Percentiles rank a stretch among this genome's conserved stretches.
Evolutionary conservation across 2,329 filamentous ascomycete species (phyloP).

Genomic region (Botrytis squamosa): DNA sequence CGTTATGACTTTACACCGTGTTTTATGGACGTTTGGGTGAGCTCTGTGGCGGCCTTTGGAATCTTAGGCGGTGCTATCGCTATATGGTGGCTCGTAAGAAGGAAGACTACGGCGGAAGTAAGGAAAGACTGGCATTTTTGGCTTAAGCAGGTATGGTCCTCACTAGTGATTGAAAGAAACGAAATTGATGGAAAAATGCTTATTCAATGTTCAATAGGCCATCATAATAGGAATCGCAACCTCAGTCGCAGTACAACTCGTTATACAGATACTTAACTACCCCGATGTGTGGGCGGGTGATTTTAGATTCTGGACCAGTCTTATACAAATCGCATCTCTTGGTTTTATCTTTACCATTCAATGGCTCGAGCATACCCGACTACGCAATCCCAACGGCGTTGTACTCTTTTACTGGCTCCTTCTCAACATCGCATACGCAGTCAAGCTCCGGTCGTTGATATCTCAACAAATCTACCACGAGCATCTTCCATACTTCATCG

Average conservation of each 20-base stretch:
- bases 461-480: slow-evolving; percentile 56
- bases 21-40: slow-evolving; percentile 91
- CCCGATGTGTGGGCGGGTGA: slow-evolving; percentile 60
- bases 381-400: slow-evolving; percentile 67
- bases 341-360: slow-evolving; percentile 64
- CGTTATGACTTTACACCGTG: slow-evolving; percentile 96
- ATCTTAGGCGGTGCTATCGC: slow-evolving; percentile 74
- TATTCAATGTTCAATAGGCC: slow-evolving; percentile 42
- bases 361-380: slow-evolving; percentile 68
- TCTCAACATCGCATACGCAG: slow-evolving; percentile 59
- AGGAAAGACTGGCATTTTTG: slow-evolving; percentile 91
- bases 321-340: slow-evolving; percentile 60
- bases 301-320: slow-evolving; percentile 69
- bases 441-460: slow-evolving; percentile 68
- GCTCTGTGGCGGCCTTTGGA: slow-evolving; percentile 74
- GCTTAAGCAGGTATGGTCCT: slow-evolving; percentile 72
- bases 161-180: slow-evolving; percentile 23
- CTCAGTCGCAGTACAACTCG: slow-evolving; percentile 59
- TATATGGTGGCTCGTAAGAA: slow-evolving; percentile 74
- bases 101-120: slow-evolving; percentile 64
- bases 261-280: slow-evolving; percentile 60
- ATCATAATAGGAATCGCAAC: slow-evolving; percentile 57
- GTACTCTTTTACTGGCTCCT: slow-evolving; percentile 74
- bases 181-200: slow-evolving; percentile 16
- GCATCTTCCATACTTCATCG: slow-evolving; percentile 61